Conservation (phyloP, 345 rosid genomes). For the Nasturtium officinale region DNA sequence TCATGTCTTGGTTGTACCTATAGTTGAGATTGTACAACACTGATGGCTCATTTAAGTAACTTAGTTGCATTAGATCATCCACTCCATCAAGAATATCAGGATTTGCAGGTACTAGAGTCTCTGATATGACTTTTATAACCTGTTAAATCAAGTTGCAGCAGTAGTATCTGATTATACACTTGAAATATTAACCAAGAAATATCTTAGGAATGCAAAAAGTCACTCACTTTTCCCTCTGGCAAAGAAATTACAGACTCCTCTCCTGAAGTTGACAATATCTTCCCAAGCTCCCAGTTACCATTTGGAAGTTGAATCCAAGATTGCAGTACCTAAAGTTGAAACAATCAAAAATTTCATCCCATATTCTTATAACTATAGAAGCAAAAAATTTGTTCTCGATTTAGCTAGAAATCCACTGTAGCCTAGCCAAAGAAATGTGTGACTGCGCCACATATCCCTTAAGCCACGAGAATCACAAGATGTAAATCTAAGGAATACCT, state of each 20-base stretch:
- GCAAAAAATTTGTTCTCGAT: not conserved
- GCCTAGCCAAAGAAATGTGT: not conserved
- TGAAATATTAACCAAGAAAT: conserved; percentile 5
- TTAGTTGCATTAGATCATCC: conserved; percentile 84
- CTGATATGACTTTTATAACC: conserved; percentile 68
- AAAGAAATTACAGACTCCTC: conserved; percentile 65
- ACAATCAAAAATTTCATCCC: not conserved
- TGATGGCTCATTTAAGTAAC: conserved; percentile 93
- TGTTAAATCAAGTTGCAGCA: conserved; percentile 32
- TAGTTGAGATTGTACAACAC: conserved; percentile 78
- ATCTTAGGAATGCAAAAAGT: conserved; percentile 6
- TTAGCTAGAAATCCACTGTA: conserved; percentile 6
- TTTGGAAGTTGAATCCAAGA: conserved; percentile 68
- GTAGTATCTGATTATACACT: conserved; percentile 7
- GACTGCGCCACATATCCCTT: too few species aligned
- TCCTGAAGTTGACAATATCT: conserved; percentile 63
- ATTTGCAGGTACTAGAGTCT: conserved; percentile 80
- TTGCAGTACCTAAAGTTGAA: conserved; percentile 55
- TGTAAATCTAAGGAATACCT: conserved; percentile 48
- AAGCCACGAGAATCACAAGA: too few species aligned
- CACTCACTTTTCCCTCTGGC: conserved; percentile 69
- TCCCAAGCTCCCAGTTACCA: conserved; percentile 78
- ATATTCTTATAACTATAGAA: not conserved
- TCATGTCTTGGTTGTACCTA: conserved; percentile 73
- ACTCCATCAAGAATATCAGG: conserved; percentile 86